A percentile compares a stretch with the other conserved stretches of the same genome.
Conservation (phyloP, 495 filamentous ascomycete species). For the Aspergillus mulundensis region DNA sequence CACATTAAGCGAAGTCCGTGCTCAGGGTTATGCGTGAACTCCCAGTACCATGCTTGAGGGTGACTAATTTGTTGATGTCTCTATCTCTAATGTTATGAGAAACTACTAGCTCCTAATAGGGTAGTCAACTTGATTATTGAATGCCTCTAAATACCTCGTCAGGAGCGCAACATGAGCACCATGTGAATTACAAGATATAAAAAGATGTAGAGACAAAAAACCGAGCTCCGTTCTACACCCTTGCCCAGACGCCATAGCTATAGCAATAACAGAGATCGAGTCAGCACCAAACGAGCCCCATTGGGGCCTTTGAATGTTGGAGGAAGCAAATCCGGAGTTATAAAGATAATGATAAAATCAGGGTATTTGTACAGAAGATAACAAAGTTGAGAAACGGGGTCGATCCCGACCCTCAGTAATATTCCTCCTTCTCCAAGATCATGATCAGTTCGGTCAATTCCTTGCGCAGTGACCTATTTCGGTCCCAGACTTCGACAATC, state of each 20-base stretch:
- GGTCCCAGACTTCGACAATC: conserved; percentile 42
- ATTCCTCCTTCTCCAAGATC: conserved; percentile 41
- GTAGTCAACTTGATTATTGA: too few species aligned
- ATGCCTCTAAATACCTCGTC: too few species aligned
- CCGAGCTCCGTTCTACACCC: conserved; percentile 21
- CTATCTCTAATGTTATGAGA: too few species aligned
- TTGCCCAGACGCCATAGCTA: conserved; percentile 19
- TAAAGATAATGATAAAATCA: conserved; percentile 12
- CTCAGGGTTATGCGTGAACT: conserved; percentile 17
- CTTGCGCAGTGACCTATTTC: conserved; percentile 41
- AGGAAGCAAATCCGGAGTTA: conserved; percentile 4
- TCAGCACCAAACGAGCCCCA: neutral
- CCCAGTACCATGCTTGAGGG: conserved; percentile 17
- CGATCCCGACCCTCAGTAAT: conserved; percentile 25
- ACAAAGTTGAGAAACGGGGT: conserved; percentile 5
- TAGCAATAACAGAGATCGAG: neutral
- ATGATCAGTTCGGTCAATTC: conserved; percentile 44
- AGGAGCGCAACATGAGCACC: neutral
- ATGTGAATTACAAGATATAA: neutral
- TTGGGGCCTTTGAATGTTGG: neutral
- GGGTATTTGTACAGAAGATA: conserved; percentile 26
- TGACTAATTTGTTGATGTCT: neutral
- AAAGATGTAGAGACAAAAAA: conserved; percentile 4
- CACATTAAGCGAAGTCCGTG: neutral
- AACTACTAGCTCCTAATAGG: too few species aligned